A percentile compares a stretch with the other conserved stretches of the same genome.
Conservation (phyloP, 2,329 filamentous ascomycete species). For the Cytospora mali region DNA sequence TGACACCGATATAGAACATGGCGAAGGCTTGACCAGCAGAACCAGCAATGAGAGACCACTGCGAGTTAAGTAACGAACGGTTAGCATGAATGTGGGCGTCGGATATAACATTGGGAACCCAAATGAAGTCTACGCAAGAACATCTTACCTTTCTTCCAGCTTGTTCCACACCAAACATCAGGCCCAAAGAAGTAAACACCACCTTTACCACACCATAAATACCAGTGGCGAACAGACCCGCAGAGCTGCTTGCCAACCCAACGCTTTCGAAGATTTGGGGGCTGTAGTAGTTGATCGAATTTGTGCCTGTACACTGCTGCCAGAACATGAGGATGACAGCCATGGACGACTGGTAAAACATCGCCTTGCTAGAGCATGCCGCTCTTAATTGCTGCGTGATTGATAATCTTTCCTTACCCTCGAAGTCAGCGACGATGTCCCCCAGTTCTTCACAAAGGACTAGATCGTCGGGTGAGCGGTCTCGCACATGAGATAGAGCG, state of each 20-base stretch:
- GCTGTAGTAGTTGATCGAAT: slow-evolving; percentile 63
- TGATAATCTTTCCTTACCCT: slow-evolving; percentile 43
- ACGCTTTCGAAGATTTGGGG: slow-evolving; percentile 63
- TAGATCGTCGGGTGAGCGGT: slow-evolving; percentile 52
- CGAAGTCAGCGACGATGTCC: slow-evolving; percentile 61
- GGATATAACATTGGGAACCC: neutral
- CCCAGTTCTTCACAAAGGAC: slow-evolving; percentile 57
- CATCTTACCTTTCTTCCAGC: slow-evolving; percentile 24
- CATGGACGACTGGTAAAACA: slow-evolving; percentile 39
- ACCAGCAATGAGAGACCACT: slow-evolving; percentile 50
- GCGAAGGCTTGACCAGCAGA: slow-evolving; percentile 43
- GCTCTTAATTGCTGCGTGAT: slow-evolving; percentile 41
- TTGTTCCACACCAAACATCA: slow-evolving; percentile 28
- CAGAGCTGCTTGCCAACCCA: slow-evolving; percentile 58
- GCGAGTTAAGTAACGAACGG: slow-evolving; percentile 35
- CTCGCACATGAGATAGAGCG: slow-evolving; percentile 50
- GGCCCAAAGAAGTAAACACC: slow-evolving; percentile 37
- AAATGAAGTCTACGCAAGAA: neutral
- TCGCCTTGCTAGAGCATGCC: slow-evolving; percentile 50
- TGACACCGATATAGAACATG: slow-evolving; percentile 48
- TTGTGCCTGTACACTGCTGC: slow-evolving; percentile 52
- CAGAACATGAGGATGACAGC: slow-evolving; percentile 23
- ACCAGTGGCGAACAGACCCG: slow-evolving; percentile 71
- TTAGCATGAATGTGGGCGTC: neutral
- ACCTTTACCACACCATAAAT: slow-evolving; percentile 76